phyloP scores from a whole-genome alignment of 495 filamentous ascomycete species.

The Hypoxylon trugodes region DNA sequence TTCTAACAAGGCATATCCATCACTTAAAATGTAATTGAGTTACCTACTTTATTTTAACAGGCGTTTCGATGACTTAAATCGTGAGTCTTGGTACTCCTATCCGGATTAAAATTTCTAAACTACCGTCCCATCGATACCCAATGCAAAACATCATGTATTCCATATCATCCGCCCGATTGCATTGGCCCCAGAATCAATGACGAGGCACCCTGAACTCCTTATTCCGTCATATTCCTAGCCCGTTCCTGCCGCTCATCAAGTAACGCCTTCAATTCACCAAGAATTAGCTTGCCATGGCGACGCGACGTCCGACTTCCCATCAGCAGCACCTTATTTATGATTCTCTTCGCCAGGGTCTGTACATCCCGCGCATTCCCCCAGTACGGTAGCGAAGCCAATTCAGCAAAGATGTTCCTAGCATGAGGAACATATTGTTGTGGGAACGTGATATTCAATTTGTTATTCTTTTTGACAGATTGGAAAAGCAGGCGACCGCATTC shows the following conservation, averaged over 20 bases:
- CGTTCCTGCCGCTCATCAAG: background rate
- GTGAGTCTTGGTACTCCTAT: too few species aligned
- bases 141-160: too few species aligned
- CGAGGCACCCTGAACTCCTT: too few species aligned
- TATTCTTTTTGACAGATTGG: background rate
- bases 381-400: background rate
- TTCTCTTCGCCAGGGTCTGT: background rate
- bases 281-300: background rate
- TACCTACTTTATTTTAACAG: too few species aligned
- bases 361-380: slow-evolving; percentile 10
- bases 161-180: too few species aligned
- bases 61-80: too few species aligned
- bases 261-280: background rate
- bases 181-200: too few species aligned
- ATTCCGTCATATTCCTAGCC: too few species aligned
- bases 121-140: too few species aligned
- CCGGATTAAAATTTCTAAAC: too few species aligned
- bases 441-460: background rate
- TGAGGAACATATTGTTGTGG: background rate
- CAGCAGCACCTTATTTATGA: background rate
- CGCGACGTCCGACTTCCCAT: background rate
- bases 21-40: too few species aligned
- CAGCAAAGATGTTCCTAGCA: background rate
- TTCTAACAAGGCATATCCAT: too few species aligned
- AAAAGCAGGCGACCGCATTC: background rate